phyloP scores from a whole-genome alignment of 2,329 filamentous ascomycete species.

The Talaromyces funiculosus region DNA sequence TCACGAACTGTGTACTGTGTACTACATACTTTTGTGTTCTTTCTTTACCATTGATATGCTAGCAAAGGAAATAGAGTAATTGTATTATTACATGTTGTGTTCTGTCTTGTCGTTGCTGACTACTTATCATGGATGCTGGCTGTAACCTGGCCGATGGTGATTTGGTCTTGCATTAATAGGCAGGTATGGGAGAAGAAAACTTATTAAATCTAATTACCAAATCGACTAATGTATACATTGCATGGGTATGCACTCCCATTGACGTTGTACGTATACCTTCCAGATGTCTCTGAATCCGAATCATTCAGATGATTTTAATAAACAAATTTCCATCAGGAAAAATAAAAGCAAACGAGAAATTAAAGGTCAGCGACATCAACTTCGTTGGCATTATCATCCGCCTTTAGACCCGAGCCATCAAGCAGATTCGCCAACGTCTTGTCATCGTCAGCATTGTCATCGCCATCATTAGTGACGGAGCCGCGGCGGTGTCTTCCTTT shows the following conservation, averaged over 20 bases:
- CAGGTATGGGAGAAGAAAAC: too few relatives aligned
- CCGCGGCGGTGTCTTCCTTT: neutral
- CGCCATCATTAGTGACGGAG: neutral
- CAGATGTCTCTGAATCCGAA: too few relatives aligned
- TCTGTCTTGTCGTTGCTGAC: neutral
- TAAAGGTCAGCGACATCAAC: neutral
- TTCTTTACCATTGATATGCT: neutral
- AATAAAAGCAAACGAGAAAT: neutral
- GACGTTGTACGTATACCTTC: neutral
- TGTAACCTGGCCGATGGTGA: too few relatives aligned
- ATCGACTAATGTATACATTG: neutral
- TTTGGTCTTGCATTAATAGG: too few relatives aligned
- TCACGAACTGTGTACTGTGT: neutral
- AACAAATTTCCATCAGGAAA: too few relatives aligned
- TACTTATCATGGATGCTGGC: neutral
- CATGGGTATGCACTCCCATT: neutral
- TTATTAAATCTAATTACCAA: neutral
- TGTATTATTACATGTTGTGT: neutral
- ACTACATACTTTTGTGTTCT: neutral
- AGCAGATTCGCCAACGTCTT: neutral
- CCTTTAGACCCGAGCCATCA: neutral
- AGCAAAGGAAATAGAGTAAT: conserved; percentile 1
- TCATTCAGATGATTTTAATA: too few relatives aligned
- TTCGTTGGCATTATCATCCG: neutral
- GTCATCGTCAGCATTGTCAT: neutral